Base-by-base conservation (phyloP, 768 basidiomycete genomes). In the Mrakia hoshinonis region DNA sequence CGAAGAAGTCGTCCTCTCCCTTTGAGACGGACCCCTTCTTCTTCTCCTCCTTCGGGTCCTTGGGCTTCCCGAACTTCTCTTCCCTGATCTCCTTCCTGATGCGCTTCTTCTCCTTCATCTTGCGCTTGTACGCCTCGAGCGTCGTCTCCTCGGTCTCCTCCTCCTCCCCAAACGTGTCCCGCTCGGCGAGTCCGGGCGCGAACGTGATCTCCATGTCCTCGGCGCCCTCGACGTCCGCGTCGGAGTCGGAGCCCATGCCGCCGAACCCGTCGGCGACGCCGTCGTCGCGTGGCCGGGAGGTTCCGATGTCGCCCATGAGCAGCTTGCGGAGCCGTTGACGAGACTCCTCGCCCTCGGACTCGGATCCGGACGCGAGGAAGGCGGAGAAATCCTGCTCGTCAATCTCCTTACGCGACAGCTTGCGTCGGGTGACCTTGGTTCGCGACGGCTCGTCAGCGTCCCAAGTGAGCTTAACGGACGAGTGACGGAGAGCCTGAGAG, bases 401-500 rank as follows among this genome's bases (percentile, higher is more conserved):
- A 34, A 98, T 88, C 78, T 97, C 92, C 77, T 92, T 87, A 67
- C 85, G 84, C 0, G 90, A 86, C 51, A 96, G 82, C 0, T 83
- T 82, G 26, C 92, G 88, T 58, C 92, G 86, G 1, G 93, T 91
- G 62, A 93, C 76, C 54, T 86, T 86, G 69, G 83, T 84, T 49
- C 95, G 88, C 76, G 93, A 89, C 0, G 90, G 88, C 75, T 98
- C 94, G 79, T 98, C 96, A 68, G 93, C 91, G 75, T 99, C 96
- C 96, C 96, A 99, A 5, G 94, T 96, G 39, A 98, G 84, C 77
- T 91, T 96, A 72, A 98, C 95, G 82, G 92, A 96, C 18, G 96
- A 99, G 78, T 98, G 94, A 6, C 95, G 89, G 6, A 99, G 85
- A 12, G 95, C 95, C 93, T 97, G 74, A 7, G 36, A 22, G 36